Conservation (phyloP, 164 flowering plant species). For the Santalum album region DNA sequence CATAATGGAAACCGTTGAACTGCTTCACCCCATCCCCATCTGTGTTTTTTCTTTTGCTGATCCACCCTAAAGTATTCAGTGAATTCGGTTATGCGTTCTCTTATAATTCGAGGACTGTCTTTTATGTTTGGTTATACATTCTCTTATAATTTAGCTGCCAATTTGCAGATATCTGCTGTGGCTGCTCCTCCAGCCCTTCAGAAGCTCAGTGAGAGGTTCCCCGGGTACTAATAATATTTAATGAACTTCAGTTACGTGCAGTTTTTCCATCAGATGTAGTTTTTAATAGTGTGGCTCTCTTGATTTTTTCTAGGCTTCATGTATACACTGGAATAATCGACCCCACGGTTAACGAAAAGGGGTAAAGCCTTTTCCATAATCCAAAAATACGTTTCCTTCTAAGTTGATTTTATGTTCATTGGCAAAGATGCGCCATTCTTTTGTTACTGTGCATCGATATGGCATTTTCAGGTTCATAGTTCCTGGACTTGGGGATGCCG, state of each 20-base stretch:
- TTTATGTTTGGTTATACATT: not conserved
- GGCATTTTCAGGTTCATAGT: slow-evolving; percentile 60
- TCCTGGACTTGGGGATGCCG: slow-evolving; percentile 96
- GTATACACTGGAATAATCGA: slow-evolving; percentile 83
- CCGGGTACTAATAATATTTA: slow-evolving; percentile 45
- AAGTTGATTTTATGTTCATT: not conserved
- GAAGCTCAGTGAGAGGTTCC: slow-evolving; percentile 83
- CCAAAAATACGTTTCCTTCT: no score
- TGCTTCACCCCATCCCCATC: no score
- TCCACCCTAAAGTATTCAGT: no score
- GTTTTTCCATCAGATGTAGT: no score
- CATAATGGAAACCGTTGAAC: no score
- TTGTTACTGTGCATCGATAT: not conserved
- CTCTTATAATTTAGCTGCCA: not conserved
- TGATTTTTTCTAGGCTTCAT: slow-evolving; percentile 53
- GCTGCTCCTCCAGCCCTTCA: slow-evolving; percentile 96
- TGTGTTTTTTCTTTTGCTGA: no score
- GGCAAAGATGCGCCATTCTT: not conserved
- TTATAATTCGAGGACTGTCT: no score
- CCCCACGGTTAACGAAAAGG: slow-evolving; percentile 74
- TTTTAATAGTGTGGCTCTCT: not conserved
- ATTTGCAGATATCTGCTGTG: slow-evolving; percentile 79
- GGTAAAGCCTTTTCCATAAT: slow-evolving; percentile 30
- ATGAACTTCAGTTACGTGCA: not conserved
- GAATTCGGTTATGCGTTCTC: no score